These are phyloP conservation scores for Acanthamoeba castellanii DNA, from an alignment of 208 protist genomes.

Conservation along the genomic window DNA sequence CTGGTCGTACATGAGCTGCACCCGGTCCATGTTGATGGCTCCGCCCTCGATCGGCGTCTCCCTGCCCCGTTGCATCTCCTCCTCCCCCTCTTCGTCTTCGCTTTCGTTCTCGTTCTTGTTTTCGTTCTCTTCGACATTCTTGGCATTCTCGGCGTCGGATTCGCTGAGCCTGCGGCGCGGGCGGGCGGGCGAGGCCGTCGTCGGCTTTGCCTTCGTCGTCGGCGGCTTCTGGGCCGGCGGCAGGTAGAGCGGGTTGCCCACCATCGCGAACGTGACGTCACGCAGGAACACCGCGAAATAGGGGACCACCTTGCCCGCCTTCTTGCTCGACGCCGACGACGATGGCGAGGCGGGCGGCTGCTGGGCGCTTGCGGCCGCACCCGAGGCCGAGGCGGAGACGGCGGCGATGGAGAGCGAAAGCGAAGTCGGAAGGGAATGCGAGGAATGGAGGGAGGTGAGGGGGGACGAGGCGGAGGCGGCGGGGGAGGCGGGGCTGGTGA, in stretches of 20 bases:
- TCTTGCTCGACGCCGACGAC: not conserved
- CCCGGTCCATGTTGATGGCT: not conserved
- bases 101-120: no score
- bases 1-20: not conserved
- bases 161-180: not conserved
- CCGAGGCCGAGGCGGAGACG: not conserved
- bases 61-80: not conserved
- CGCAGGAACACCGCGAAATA: slow-evolving; percentile 2
- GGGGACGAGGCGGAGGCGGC: no score
- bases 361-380: not conserved
- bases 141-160: not conserved
- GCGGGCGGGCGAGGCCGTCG: not conserved
- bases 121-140: not conserved
- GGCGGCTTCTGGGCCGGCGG: not conserved
- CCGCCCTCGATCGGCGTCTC: not conserved
- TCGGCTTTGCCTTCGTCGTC: no score
- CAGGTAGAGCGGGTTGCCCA: slow-evolving; percentile 16
- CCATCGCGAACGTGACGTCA: not conserved
- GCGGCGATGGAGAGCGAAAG: not conserved
- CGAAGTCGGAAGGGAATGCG: not conserved
- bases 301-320: not conserved
- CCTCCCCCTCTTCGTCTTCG: not conserved
- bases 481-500: no score
- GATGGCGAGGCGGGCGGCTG: not conserved
- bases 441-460: not conserved